Conservation (phyloP, 306 rosid species). For the Pyrus pyrifolia region DNA sequence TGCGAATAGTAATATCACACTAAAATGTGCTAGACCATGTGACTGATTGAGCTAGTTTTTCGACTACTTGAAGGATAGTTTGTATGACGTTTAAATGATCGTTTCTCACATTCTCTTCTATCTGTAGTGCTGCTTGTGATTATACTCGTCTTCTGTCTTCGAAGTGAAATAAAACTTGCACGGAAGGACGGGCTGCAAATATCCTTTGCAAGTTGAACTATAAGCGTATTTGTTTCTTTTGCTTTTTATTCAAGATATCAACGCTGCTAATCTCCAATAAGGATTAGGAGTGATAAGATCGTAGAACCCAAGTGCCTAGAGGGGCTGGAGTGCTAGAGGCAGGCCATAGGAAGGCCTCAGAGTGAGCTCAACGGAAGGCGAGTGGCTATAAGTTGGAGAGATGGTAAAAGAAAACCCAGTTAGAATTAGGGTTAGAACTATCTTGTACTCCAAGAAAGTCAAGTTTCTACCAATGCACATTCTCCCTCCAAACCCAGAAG, state of each 20-base stretch:
- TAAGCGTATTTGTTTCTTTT: no score
- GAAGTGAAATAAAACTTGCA: not conserved
- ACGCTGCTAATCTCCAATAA: not conserved
- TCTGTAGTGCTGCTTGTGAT: not conserved
- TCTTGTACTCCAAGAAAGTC: conserved; percentile 68
- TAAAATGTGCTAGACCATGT: conserved; percentile 17
- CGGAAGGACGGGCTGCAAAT: not conserved
- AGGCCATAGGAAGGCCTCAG: conserved; percentile 60
- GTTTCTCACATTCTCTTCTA: not conserved
- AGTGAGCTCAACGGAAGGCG: conserved; percentile 59
- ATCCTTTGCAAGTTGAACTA: no score
- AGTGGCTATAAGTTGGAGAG: conserved; percentile 47
- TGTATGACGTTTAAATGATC: not conserved
- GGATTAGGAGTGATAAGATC: not conserved
- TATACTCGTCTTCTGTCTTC: not conserved
- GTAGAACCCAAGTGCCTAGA: not conserved
- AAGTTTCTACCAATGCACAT: conserved; percentile 80
- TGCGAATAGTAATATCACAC: not conserved
- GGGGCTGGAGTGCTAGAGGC: conserved; percentile 41
- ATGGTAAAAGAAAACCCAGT: conserved; percentile 58
- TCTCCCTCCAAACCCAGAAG: conserved; percentile 90
- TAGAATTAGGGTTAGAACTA: conserved; percentile 55
- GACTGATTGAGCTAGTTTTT: not conserved
- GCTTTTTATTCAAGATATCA: not conserved
- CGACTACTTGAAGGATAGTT: not conserved